Base-by-base conservation (phyloP, 805 yeast genomes). In the Saturnispora ahearnii region DNA sequence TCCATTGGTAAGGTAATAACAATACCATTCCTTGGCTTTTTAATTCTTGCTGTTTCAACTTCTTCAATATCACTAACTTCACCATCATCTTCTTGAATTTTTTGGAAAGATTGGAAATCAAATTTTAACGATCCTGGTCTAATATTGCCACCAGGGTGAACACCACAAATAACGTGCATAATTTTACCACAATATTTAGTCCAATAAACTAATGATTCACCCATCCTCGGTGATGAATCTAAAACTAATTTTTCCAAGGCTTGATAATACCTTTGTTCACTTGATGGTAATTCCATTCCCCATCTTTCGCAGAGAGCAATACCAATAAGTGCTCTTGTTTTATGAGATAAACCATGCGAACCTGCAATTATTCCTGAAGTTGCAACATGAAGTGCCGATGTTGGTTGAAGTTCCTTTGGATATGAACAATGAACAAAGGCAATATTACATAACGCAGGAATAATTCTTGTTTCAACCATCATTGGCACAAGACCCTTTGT, bases 91-190 rank as follows among this genome's bases (percentile, higher is more conserved):
- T 56, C 58, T 7, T 51, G 51, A 26, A 55, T 54, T 6, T 57
- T 55, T 41, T n/a, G 57, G 6, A 52, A 22, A 9, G 24, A 57
- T 48, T 58, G 64, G 54, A 62, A 69, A 59, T 69, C 71, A 65
- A 73, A 78, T 51, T 68, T 70, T 60, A 73, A 74, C 13, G 75
- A 73, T 26, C 79, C 79, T 31, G 79, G 84, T 56, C 85, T 73
- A 29, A 84, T 81, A 59, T 80, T 81, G 21, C 90, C 91, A 51
- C 89, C 89, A 5, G 91, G 91, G 62, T 81, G 85, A 48, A 84
- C 83, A 62, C 88, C 88, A 62, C 90, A 84, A 42, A 84, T 77
- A 43, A 84, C 84, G 62, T 79, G 82, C 87, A 84, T 82, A 55
- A 84, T 73, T 48, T 81, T 77, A 28, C 91, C 91, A 54, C 81